Evolutionary conservation across 2,329 filamentous ascomycete genomes (phyloP).

Genomic region (Thermoascus crustaceus): DNA sequence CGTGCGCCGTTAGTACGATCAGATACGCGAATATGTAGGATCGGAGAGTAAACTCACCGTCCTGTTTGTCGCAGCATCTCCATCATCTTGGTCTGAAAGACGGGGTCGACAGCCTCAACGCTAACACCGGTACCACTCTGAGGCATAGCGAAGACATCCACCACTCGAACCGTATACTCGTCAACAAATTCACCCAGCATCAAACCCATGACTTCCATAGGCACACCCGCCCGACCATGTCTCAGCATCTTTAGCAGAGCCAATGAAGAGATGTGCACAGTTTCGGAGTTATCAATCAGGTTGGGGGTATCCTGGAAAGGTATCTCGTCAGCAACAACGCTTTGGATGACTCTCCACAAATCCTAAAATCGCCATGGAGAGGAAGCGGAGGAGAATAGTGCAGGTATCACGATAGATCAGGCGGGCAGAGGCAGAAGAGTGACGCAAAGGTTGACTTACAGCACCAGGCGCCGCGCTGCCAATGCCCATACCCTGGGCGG

Average conservation of each 20-base stretch:
- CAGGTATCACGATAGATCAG: not conserved
- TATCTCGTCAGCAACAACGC: slow-evolving; percentile 3
- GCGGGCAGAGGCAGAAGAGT: slow-evolving; percentile 1
- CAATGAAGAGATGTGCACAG: slow-evolving; percentile 96
- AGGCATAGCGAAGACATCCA: slow-evolving; percentile 99
- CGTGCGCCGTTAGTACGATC: slow-evolving; percentile 7
- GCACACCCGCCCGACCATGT: slow-evolving; percentile 92
- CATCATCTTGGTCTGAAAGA: slow-evolving; percentile 99
- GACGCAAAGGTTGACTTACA: slow-evolving; percentile 24
- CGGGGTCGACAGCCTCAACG: slow-evolving; percentile 95
- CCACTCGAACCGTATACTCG: slow-evolving; percentile 95
- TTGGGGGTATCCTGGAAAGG: slow-evolving; percentile 67
- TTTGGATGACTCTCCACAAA: not conserved
- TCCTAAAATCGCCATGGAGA: too few species aligned
- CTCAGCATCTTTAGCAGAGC: slow-evolving; percentile 97
- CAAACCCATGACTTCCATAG: slow-evolving; percentile 99
- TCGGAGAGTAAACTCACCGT: slow-evolving; percentile 55
- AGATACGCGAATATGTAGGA: not conserved
- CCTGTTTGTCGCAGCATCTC: slow-evolving; percentile 98
- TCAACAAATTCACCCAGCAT: slow-evolving; percentile 99
- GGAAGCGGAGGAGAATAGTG: too few species aligned
- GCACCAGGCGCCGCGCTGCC: slow-evolving; percentile 29
- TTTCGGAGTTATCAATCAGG: slow-evolving; percentile 98
- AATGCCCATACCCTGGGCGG: slow-evolving; percentile 55
- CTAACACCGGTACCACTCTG: slow-evolving; percentile 97